Percentiles rank a stretch among this genome's conserved stretches.
These are phyloP conservation scores for Plenodomus tracheiphilus DNA, from an alignment of 2,329 filamentous ascomycete species.

Conservation along the genomic window DNA sequence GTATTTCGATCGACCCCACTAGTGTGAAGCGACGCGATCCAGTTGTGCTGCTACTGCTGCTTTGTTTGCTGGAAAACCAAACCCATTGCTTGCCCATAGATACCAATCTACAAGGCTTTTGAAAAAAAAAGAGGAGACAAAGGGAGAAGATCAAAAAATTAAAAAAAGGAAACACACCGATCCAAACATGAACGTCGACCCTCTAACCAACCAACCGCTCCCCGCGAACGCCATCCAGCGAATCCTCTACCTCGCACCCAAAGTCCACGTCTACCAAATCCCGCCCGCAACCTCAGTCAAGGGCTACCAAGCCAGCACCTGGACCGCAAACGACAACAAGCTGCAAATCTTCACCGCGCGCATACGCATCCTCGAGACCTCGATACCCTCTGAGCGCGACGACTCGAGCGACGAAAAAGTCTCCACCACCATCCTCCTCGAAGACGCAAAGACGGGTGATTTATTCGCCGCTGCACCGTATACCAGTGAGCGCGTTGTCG, in stretches of 20 bases:
- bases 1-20: neutral
- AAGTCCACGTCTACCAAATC: conserved; percentile 85
- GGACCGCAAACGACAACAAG: conserved; percentile 68
- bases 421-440: conserved; percentile 75
- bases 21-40: neutral
- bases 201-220: conserved; percentile 68
- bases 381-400: conserved; percentile 49
- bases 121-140: too few species aligned
- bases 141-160: too few species aligned
- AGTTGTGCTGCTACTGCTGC: neutral
- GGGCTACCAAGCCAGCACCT: conserved; percentile 76
- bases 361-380: conserved; percentile 76
- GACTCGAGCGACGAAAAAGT: conserved; percentile 57
- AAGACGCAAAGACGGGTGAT: conserved; percentile 72
- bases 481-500: conserved; percentile 65
- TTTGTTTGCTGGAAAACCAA: too few species aligned
- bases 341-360: conserved; percentile 85
- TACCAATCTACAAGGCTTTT: too few species aligned
- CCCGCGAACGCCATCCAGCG: conserved; percentile 80
- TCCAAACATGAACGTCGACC: conserved; percentile 68
- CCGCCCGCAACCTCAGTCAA: conserved; percentile 77
- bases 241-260: conserved; percentile 74
- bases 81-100: too few species aligned
- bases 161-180: neutral
- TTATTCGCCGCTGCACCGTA: conserved; percentile 87